phyloP scores from a whole-genome alignment of 805 yeast species.

The Nakazawaea ambrosiae region DNA sequence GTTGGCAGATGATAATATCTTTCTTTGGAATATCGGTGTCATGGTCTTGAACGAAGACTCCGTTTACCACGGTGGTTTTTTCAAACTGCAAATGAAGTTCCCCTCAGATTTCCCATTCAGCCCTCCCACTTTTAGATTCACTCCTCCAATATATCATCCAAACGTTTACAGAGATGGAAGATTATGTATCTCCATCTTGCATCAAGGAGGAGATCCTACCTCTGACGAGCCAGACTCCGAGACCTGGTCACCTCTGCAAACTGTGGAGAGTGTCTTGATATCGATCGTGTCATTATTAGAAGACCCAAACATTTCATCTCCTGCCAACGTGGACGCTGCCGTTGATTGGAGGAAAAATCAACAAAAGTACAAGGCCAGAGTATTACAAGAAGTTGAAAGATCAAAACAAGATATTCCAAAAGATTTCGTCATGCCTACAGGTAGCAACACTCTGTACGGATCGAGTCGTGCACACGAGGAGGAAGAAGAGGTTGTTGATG shows the following conservation, averaged over 20 bases:
- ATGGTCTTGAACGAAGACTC: constrained; percentile 89
- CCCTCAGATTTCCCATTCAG: constrained; percentile 87
- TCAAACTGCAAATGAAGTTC: constrained; percentile 90
- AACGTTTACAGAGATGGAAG: constrained; percentile 92
- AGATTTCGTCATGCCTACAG: constrained; percentile 76
- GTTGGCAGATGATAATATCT: constrained; percentile 49
- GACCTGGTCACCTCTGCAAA: constrained; percentile 92
- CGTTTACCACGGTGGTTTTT: constrained; percentile 89
- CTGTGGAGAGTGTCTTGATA: constrained; percentile 84
- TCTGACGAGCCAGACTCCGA: constrained; percentile 90
- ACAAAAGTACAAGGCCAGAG: constrained; percentile 67
- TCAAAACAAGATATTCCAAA: constrained; percentile 82
- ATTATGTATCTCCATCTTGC: constrained; percentile 87
- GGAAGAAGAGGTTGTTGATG: constrained; percentile 21
- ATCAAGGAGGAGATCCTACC: constrained; percentile 85
- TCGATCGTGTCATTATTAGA: constrained; percentile 86
- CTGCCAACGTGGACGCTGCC: constrained; percentile 96
- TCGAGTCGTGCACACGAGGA: constrained; percentile 17
- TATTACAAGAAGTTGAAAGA: constrained; percentile 73
- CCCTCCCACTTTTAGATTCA: constrained; percentile 89
- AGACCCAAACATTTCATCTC: constrained; percentile 89
- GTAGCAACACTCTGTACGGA: constrained; percentile 47
- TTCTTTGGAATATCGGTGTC: constrained; percentile 78
- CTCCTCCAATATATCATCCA: constrained; percentile 92
- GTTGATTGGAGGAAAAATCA: constrained; percentile 81